Conservation (phyloP, 768 basidiomycete genomes). For the Phanerochaete carnosa region DNA sequence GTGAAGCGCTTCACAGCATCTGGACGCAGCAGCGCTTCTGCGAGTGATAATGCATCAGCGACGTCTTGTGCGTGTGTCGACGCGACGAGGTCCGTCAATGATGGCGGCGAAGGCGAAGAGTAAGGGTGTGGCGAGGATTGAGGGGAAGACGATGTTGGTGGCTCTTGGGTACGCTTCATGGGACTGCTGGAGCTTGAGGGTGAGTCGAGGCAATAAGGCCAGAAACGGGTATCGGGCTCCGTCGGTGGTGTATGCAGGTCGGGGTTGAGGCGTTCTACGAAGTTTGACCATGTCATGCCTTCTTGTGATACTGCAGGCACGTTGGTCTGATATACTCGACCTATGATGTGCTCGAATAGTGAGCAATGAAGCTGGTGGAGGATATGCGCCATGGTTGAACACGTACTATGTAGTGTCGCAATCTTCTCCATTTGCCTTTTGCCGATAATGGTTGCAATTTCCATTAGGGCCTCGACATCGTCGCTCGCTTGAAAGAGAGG, state of each 20-base stretch:
- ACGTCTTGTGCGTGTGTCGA: slow-evolving; percentile 48
- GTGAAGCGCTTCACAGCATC: slow-evolving; percentile 78
- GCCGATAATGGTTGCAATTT: slow-evolving; percentile 87
- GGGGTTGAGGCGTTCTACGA: slow-evolving; percentile 80
- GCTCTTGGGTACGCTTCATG: slow-evolving; percentile 32
- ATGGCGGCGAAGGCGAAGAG: background rate
- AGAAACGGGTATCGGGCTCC: slow-evolving; percentile 45
- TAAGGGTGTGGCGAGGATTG: slow-evolving; percentile 18
- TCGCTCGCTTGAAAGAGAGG: slow-evolving; percentile 93
- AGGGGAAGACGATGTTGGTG: slow-evolving; percentile 18
- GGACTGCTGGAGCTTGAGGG: slow-evolving; percentile 22
- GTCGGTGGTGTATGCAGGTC: slow-evolving; percentile 49
- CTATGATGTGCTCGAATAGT: slow-evolving; percentile 35
- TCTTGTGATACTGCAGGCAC: slow-evolving; percentile 71
- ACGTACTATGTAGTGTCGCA: slow-evolving; percentile 82
- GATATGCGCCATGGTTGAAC: background rate
- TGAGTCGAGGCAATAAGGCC: slow-evolving; percentile 40
- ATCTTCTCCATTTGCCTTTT: slow-evolving; percentile 77
- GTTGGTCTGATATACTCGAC: slow-evolving; percentile 88
- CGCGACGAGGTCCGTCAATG: background rate
- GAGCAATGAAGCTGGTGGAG: background rate
- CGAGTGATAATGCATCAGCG: slow-evolving; percentile 68
- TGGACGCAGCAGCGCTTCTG: slow-evolving; percentile 69
- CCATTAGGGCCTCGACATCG: slow-evolving; percentile 94
- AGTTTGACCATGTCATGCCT: slow-evolving; percentile 66